phyloP scores from a whole-genome alignment of 1,284 basidiomycete genomes.

The Pyrrhoderma lamaoense region DNA sequence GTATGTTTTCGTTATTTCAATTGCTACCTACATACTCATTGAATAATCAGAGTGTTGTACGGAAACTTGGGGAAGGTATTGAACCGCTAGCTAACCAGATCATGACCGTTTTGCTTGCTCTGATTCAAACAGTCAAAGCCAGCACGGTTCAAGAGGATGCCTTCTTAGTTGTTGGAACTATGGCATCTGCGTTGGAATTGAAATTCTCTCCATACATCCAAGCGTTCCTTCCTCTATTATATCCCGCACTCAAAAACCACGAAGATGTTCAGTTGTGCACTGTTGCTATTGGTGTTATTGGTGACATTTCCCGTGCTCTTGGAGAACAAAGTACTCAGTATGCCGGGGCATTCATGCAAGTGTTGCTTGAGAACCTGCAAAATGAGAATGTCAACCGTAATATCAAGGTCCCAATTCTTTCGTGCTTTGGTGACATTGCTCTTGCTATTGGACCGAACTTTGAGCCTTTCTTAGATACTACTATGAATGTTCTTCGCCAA shows the following conservation, averaged over 20 bases:
- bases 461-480: slow-evolving; percentile 84
- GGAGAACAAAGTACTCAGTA: slow-evolving; percentile 80
- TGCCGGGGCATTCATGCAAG: slow-evolving; percentile 83
- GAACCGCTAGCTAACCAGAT: slow-evolving; percentile 88
- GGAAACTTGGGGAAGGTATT: slow-evolving; percentile 79
- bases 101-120: slow-evolving; percentile 86
- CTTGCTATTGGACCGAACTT: slow-evolving; percentile 85
- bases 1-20: slow-evolving; percentile 31
- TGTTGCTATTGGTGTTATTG: slow-evolving; percentile 92
- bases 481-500: slow-evolving; percentile 88
- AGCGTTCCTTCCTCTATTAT: slow-evolving; percentile 87
- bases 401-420: slow-evolving; percentile 94
- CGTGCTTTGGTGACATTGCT: slow-evolving; percentile 96
- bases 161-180: slow-evolving; percentile 90
- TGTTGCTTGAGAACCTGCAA: slow-evolving; percentile 87
- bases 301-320: slow-evolving; percentile 90
- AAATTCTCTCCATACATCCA: slow-evolving; percentile 86
- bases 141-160: slow-evolving; percentile 97
- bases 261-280: slow-evolving; percentile 96
- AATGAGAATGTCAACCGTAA: slow-evolving; percentile 87
- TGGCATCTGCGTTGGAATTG: slow-evolving; percentile 79
- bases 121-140: slow-evolving; percentile 86
- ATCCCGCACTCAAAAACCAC: slow-evolving; percentile 84
- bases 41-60: slow-evolving; percentile 62
- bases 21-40: background rate